Base-by-base conservation (phyloP, 768 basidiomycete species). In the Lactarius vividus region DNA sequence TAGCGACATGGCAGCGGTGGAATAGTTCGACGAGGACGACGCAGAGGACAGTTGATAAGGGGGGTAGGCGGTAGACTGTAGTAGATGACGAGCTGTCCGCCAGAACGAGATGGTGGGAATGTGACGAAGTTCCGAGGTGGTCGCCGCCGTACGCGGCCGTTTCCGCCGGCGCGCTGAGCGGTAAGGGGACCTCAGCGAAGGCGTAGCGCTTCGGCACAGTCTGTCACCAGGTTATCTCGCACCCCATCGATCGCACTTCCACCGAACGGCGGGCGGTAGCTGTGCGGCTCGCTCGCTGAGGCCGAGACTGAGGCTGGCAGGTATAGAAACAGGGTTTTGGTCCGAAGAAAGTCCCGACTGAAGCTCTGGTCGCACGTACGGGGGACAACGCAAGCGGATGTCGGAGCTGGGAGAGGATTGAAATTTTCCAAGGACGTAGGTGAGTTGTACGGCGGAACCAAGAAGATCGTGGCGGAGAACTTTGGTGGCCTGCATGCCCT, bases 401-500 rank as follows among this genome's bases (percentile, higher is more conserved):
- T 69, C 67, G 29, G 67, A 64, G 49, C 64, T 44, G 1, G 63
- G 57, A 37, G 42, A 13, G 9, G 44, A 31, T 26, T 69, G 68
- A n/a, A 69, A 60, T 20, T 60, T 70, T 66, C 79, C 80, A 28
- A 88, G 75, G 57, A 88, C 75, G 64, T 85, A 83, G 49, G 79
- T 76, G 6, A 91, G 79, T 62, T 88, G 86, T 26, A 79, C 79
- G 3, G 85, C 81, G 40, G 86, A 83, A 54, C 90, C 89, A 49
- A 84, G 78, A 57, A 92, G 78, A 53, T 86, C 81, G 71, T 92
- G 89, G 57, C 83, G 82, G 65, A 90, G 74, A 33, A 86, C 78
- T 10, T 80, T 80, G 20, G 84, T 84, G 9, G 88, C 89, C 73
- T 91, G 88, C 60, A 81, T 81, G 55, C 82, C 85, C 74, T 91